A percentile compares a stretch with the other conserved stretches of the same genome.
These are phyloP conservation scores for Cucurbita moschata DNA, from an alignment of 306 rosid genomes.

Conservation along the genomic window DNA sequence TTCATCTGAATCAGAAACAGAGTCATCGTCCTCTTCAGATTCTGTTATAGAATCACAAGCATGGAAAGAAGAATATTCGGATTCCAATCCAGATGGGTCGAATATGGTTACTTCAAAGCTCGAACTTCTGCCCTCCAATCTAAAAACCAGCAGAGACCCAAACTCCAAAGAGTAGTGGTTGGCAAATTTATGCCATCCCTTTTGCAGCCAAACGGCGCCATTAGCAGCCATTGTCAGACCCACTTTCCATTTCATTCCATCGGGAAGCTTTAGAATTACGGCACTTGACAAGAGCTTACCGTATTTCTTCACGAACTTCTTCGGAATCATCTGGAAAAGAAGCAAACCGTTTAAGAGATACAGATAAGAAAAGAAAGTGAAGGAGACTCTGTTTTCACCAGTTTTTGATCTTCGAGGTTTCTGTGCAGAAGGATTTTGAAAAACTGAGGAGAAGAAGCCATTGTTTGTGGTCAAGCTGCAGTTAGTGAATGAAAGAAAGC, in stretches of 20 bases:
- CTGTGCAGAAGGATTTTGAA: neutral
- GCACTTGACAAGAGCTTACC: neutral
- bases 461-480: neutral
- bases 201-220: neutral
- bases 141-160: neutral
- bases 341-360: neutral
- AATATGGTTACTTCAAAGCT: neutral
- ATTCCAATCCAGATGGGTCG: neutral
- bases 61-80: neutral
- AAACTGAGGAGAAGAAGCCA: neutral
- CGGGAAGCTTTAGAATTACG: neutral
- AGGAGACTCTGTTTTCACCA: neutral
- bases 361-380: neutral
- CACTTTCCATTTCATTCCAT: neutral
- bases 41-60: neutral
- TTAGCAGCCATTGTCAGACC: neutral
- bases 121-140: neutral
- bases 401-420: too few species aligned
- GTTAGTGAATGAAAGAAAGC: neutral
- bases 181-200: neutral
- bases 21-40: too few species aligned
- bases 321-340: neutral
- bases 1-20: neutral
- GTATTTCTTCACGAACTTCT: neutral
- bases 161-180: neutral